Conservation (phyloP, 768 basidiomycete species). For the Russula abietina region DNA sequence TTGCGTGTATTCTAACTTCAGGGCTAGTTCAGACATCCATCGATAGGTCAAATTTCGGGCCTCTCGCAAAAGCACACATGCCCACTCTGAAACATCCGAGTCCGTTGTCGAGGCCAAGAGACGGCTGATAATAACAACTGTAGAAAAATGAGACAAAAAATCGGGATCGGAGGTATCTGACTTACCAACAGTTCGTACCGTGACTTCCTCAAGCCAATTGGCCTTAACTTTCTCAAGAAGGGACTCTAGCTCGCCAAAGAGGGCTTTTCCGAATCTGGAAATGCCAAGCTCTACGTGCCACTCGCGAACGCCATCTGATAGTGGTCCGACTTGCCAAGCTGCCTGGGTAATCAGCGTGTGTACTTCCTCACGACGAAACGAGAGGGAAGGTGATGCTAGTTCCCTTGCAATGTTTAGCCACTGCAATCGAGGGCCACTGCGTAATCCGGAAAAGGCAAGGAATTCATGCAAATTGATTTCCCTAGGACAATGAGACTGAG, state of each 20-base stretch:
- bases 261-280: constrained; percentile 32
- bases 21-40: constrained; percentile 5
- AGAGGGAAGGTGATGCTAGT: constrained; percentile 36
- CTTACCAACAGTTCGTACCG: constrained; percentile 14
- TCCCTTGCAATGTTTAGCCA: constrained; percentile 48
- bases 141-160: neutral
- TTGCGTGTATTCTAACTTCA: constrained; percentile 4
- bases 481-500: constrained; percentile 38
- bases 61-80: constrained; percentile 4
- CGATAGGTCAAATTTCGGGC: constrained; percentile 5
- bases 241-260: constrained; percentile 36
- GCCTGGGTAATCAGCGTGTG: constrained; percentile 41
- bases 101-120: constrained; percentile 8
- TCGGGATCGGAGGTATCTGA: neutral
- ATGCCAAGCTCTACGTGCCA: constrained; percentile 41
- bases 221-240: constrained; percentile 33
- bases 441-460: constrained; percentile 40
- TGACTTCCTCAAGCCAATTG: constrained; percentile 36
- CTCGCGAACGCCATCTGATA: constrained; percentile 19
- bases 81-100: neutral
- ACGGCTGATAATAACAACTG: constrained; percentile 8
- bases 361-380: constrained; percentile 38
- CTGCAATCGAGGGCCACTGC: constrained; percentile 41
- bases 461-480: constrained; percentile 43
- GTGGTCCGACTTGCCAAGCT: constrained; percentile 38